These are phyloP conservation scores for Ulota crispa DNA, from an alignment of 225 moss, liverwort and hornwort genomes.

Conservation along the genomic window DNA sequence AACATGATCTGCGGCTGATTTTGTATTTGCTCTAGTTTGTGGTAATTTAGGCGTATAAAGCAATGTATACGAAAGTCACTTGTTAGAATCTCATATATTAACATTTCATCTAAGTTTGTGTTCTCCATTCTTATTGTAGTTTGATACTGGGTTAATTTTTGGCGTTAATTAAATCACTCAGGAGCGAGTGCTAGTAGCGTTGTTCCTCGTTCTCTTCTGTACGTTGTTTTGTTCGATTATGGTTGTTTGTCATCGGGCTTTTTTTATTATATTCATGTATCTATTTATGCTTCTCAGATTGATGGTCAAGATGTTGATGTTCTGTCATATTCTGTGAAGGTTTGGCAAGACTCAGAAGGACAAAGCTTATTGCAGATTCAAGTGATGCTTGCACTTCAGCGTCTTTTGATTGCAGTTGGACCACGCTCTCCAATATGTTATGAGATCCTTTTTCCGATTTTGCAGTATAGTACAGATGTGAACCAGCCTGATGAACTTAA, in stretches of 20 bases:
- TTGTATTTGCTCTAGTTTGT: neutral
- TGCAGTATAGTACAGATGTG: constrained; percentile 93
- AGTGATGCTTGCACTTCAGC: constrained; percentile 92
- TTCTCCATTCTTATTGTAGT: neutral
- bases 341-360: constrained; percentile 99
- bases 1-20: constrained; percentile 8
- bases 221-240: neutral
- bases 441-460: constrained; percentile 93
- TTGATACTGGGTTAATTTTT: neutral
- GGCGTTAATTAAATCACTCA: neutral
- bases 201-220: neutral
- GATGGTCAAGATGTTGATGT: constrained; percentile 1
- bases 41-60: neutral
- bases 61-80: neutral
- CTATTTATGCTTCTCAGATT: constrained; percentile 9
- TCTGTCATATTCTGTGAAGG: constrained; percentile 48
- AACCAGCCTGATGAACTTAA: constrained; percentile 97
- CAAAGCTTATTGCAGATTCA: constrained; percentile 96
- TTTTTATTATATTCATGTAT: neutral
- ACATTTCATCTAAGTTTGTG: neutral
- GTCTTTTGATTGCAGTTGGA: constrained; percentile 86
- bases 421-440: constrained; percentile 92
- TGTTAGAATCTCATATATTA: constrained; percentile 1
- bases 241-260: neutral
- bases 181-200: neutral